phyloP scores from a whole-genome alignment of 768 basidiomycete species.

The Tephrocybe sp. region DNA sequence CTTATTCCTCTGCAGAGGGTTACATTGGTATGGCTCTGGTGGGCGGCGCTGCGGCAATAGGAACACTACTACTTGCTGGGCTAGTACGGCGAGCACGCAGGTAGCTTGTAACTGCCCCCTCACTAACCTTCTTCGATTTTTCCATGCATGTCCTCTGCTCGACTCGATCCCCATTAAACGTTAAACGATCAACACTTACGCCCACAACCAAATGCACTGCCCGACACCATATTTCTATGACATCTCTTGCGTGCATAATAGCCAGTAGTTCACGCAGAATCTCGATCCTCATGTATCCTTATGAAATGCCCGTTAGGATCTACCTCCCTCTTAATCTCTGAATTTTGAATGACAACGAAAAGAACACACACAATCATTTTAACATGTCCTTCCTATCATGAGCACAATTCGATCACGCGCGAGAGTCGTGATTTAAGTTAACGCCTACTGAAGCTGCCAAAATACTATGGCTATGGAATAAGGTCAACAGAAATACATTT shows the following conservation, averaged over 20 bases:
- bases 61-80: conserved; percentile 70
- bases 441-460: too few relatives aligned
- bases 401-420: too few relatives aligned
- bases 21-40: conserved; percentile 97
- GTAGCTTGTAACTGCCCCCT: conserved; percentile 28
- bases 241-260: background rate
- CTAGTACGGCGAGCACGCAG: conserved; percentile 83
- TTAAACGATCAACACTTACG: background rate
- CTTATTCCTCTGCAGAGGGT: conserved; percentile 62
- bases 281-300: conserved; percentile 4
- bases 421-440: background rate
- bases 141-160: background rate
- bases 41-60: conserved; percentile 86
- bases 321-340: too few relatives aligned
- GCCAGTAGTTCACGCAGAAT: conserved; percentile 5
- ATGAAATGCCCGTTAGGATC: background rate
- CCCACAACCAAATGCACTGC: background rate
- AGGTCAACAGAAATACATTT: background rate
- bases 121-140: conserved; percentile 4
- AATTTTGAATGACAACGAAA: background rate
- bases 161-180: background rate
- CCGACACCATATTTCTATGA: conserved; percentile 10
- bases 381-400: too few relatives aligned
- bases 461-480: background rate
- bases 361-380: background rate